phyloP scores from a whole-genome alignment of 2,329 filamentous ascomycete genomes.

The Sordariomycetes sp. region DNA sequence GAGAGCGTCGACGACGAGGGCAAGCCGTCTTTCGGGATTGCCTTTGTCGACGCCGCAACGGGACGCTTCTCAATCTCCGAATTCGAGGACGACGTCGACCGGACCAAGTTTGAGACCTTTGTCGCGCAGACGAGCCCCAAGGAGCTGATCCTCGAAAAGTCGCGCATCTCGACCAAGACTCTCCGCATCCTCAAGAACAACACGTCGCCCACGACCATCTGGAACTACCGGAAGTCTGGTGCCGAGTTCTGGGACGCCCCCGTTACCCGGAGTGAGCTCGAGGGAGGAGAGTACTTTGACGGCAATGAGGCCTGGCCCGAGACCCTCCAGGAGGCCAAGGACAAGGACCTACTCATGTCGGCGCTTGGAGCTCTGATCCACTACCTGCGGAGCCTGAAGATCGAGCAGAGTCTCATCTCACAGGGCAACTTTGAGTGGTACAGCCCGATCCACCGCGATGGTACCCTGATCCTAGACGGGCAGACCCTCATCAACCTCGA shows the following conservation, averaged over 20 bases:
- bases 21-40: slow-evolving; percentile 74
- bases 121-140: slow-evolving; percentile 83
- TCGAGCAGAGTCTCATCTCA: slow-evolving; percentile 76
- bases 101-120: slow-evolving; percentile 96
- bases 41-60: slow-evolving; percentile 90
- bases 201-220: slow-evolving; percentile 81
- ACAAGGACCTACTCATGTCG: slow-evolving; percentile 78
- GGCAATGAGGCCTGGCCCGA: slow-evolving; percentile 59
- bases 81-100: slow-evolving; percentile 80
- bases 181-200: slow-evolving; percentile 93
- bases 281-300: slow-evolving; percentile 66
- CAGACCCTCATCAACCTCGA: slow-evolving; percentile 98
- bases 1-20: slow-evolving; percentile 55
- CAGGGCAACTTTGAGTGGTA: slow-evolving; percentile 88
- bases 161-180: slow-evolving; percentile 72
- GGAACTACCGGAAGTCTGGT: slow-evolving; percentile 80
- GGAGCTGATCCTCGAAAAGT: slow-evolving; percentile 83
- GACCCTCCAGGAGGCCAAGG: slow-evolving; percentile 54
- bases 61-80: slow-evolving; percentile 90
- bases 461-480: slow-evolving; percentile 83
- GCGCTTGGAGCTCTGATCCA: slow-evolving; percentile 80
- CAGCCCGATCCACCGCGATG: slow-evolving; percentile 80
- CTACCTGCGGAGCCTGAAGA: slow-evolving; percentile 76
- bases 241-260: slow-evolving; percentile 89
- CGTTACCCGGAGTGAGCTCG: slow-evolving; percentile 67